These are phyloP conservation scores for Pseudogymnoascus sp. DNA, from an alignment of 2,329 filamentous ascomycete genomes.

Conservation along the genomic window DNA sequence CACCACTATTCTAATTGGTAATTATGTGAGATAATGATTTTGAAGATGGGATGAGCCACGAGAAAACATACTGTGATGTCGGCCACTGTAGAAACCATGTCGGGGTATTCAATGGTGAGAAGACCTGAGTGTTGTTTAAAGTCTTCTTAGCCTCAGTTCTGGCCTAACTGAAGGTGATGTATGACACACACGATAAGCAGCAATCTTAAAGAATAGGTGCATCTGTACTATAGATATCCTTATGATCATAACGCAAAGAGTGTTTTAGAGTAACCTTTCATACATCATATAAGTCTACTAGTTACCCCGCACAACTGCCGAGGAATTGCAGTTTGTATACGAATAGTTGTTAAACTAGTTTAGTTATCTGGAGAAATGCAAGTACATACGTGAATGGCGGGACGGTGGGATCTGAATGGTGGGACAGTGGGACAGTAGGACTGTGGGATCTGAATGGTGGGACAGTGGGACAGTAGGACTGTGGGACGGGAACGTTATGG, in stretches of 20 bases:
- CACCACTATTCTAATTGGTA: neutral
- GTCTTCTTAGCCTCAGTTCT: neutral
- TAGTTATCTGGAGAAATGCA: neutral
- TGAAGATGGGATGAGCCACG: neutral
- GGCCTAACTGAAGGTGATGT: neutral
- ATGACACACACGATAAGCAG: neutral
- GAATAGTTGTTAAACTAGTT: too few relatives aligned
- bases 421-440: neutral
- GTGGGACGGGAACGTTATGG: too few relatives aligned
- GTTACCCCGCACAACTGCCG: neutral
- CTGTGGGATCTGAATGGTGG: too few relatives aligned
- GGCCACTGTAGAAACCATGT: neutral
- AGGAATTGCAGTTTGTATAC: neutral
- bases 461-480: neutral
- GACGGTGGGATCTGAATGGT: too few relatives aligned
- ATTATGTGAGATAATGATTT: neutral
- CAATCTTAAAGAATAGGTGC: neutral
- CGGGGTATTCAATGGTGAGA: neutral
- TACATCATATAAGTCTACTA: neutral
- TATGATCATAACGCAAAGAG: neutral
- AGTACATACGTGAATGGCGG: too few relatives aligned
- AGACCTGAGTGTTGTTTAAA: neutral
- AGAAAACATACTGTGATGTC: neutral
- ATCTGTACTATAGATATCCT: neutral
- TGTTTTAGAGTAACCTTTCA: neutral